Base-by-base conservation (phyloP, 2,329 filamentous ascomycete genomes). In the Phialophora macrospora region DNA sequence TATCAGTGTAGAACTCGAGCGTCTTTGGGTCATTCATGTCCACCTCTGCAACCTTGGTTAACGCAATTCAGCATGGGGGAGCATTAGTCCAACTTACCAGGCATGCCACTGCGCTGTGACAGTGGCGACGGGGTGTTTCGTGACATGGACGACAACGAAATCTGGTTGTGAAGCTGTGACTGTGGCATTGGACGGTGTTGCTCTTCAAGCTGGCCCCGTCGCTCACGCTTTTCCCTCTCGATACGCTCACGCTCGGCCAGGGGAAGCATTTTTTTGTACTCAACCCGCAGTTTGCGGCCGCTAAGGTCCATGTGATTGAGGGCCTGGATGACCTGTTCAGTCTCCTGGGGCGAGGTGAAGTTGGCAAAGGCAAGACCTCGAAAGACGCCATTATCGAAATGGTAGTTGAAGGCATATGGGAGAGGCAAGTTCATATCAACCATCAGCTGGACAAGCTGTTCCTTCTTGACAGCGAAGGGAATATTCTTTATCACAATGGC, bases 401-500 rank as follows among this genome's bases (percentile, higher is more conserved):
- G 95, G 75, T 62, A 69, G 83, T 99, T 99, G 84, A 99, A 99
- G 12, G 95, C 95, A 75, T 99, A 99, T 0, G 95, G 95, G 72
- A 98, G 87, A 0, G 95, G 95, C 46, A 99, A 85, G 71, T 92
- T 90, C 85, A 98, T 87, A 22, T 97, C 92, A 8, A 93, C 91
- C 95, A 99, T 99, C 72, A 97, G 85, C 68, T 89, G 88, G 38
- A 96, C 92, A 46, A 99, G 84, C 74, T 94, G 92, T 79, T 99
- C 95, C 80, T 98, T 98, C 78, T 97, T 93, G 64, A 98, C 93
- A 30, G 96, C 95, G 77, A 99, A 99, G 0, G 96, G 95, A 44
- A 99, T 99, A 77, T 99, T 99, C 82, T 99, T 99, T 80, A 99
- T 98, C 65, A 99, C 95, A 73, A 99, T 98, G 62, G 95, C 95